These are phyloP conservation scores for Cucumis melo DNA, from an alignment of 306 rosid genomes.

Conservation along the genomic window DNA sequence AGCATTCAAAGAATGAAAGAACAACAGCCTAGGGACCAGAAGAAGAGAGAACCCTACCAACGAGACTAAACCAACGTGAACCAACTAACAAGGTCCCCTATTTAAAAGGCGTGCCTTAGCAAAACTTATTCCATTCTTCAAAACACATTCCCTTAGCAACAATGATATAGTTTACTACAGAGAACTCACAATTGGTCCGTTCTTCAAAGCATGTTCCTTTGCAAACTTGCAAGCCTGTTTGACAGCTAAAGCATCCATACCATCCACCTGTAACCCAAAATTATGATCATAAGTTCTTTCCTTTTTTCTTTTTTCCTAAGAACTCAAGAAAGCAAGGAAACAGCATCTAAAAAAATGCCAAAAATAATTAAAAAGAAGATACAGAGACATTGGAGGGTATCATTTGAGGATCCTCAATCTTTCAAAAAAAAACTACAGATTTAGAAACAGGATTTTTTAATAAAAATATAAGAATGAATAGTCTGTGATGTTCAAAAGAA, in stretches of 20 bases:
- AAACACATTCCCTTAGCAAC: background rate
- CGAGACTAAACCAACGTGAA: background rate
- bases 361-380: background rate
- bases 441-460: background rate
- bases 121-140: constrained; percentile 23
- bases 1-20: background rate
- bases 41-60: background rate
- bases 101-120: constrained; percentile 80
- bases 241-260: constrained; percentile 96
- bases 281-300: background rate
- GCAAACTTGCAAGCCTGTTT: constrained; percentile 91
- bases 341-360: background rate
- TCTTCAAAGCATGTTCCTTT: constrained; percentile 87
- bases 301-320: background rate
- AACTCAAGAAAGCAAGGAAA: background rate
- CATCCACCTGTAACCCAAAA: constrained; percentile 59
- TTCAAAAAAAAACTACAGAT: background rate
- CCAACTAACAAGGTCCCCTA: constrained; percentile 38
- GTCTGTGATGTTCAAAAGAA: background rate
- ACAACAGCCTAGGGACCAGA: background rate
- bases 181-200: constrained; percentile 87
- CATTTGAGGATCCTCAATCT: background rate
- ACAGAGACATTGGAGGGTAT: background rate
- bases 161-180: background rate
- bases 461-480: background rate